phyloP scores from a whole-genome alignment of 352 stramenopile genomes.

The Thalassiosira delicatula region DNA sequence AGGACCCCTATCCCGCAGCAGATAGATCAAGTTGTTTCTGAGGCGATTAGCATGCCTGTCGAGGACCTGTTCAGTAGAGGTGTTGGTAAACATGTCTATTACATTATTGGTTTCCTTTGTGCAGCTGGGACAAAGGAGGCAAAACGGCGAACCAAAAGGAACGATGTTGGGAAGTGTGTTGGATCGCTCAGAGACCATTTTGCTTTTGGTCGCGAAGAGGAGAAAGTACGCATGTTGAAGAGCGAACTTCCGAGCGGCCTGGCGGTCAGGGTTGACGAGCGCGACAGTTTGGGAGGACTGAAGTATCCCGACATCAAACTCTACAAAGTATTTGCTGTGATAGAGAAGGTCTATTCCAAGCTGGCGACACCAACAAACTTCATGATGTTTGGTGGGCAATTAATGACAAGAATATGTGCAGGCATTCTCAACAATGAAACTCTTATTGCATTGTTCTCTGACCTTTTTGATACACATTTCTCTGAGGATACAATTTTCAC shows the following conservation, averaged over 20 bases:
- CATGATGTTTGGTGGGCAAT: constrained; percentile 11
- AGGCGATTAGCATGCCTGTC: neutral
- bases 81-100: constrained; percentile 30
- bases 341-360: constrained; percentile 33
- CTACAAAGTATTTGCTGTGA: constrained; percentile 28
- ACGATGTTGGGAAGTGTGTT: constrained; percentile 36
- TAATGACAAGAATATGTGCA: constrained; percentile 23
- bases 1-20: constrained; percentile 15
- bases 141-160: constrained; percentile 1
- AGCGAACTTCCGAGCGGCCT: neutral
- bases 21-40: constrained; percentile 4
- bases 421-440: constrained; percentile 23
- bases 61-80: constrained; percentile 13
- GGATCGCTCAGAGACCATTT: constrained; percentile 10
- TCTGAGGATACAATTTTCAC: constrained; percentile 5
- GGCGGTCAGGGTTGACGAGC: constrained; percentile 31
- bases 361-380: constrained; percentile 30
- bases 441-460: constrained; percentile 14
- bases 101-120: constrained; percentile 36
- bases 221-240: constrained; percentile 6
- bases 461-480: constrained; percentile 29
- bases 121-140: constrained; percentile 25
- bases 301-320: constrained; percentile 31
- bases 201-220: constrained; percentile 3
- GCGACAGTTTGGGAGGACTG: constrained; percentile 12